Percentiles rank a stretch among this genome's conserved stretches.
Evolutionary conservation across 2,329 filamentous ascomycete genomes (phyloP).

Genomic region (Hymenoscyphus albidus): DNA sequence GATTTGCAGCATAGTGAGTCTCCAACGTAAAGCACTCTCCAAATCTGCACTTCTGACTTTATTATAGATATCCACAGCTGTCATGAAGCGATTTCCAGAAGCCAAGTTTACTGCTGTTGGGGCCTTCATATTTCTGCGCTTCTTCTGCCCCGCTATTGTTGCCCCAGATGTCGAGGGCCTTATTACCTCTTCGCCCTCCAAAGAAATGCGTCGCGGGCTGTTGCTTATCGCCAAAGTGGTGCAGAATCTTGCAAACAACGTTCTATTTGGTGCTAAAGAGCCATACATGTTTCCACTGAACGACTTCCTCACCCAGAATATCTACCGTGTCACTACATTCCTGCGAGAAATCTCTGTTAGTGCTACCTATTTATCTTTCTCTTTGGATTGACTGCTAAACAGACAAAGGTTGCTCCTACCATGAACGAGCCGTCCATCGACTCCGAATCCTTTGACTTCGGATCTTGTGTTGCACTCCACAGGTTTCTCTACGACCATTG

Average conservation of each 20-base stretch:
- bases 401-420: constrained; percentile 45
- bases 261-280: constrained; percentile 68
- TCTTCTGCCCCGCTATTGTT: constrained; percentile 70
- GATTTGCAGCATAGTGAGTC: constrained; percentile 61
- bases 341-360: constrained; percentile 63
- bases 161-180: constrained; percentile 65
- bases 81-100: constrained; percentile 60
- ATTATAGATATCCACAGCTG: constrained; percentile 55
- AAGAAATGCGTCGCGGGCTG: constrained; percentile 65
- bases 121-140: constrained; percentile 67
- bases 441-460: constrained; percentile 61
- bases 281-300: constrained; percentile 70
- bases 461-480: constrained; percentile 66
- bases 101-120: constrained; percentile 70
- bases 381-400: constrained; percentile 3
- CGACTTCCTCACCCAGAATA: constrained; percentile 64
- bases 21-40: not conserved
- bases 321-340: constrained; percentile 64
- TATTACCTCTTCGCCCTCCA: constrained; percentile 57
- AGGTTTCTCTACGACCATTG: constrained; percentile 68
- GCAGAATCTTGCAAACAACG: constrained; percentile 69
- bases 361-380: constrained; percentile 10
- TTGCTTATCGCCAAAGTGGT: constrained; percentile 68
- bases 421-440: constrained; percentile 41
- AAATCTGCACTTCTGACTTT: constrained; percentile 3